Conservation (phyloP, 2,329 filamentous ascomycete species). For the Talaromyces piceae region DNA sequence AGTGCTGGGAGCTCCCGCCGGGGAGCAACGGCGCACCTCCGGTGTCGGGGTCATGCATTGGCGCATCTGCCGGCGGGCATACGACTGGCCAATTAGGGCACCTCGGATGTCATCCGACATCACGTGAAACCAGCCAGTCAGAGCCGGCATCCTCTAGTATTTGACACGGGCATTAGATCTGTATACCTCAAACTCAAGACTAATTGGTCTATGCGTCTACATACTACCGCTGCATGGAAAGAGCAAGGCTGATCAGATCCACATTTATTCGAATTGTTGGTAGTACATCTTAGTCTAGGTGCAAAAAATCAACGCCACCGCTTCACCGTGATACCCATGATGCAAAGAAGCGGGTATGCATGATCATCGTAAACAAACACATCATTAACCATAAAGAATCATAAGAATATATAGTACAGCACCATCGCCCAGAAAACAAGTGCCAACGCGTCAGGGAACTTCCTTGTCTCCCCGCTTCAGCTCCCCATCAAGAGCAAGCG, state of each 20-base stretch:
- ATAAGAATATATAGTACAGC: conserved; percentile 11
- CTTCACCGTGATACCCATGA: background rate
- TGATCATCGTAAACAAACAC: conserved; percentile 3
- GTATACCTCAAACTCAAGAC: background rate
- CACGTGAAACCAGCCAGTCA: background rate
- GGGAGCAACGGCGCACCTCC: conserved; percentile 8
- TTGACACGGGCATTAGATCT: background rate
- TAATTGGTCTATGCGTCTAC: too few species aligned
- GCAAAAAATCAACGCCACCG: background rate
- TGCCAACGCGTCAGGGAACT: conserved; percentile 29
- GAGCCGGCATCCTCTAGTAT: background rate
- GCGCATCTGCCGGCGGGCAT: too few species aligned
- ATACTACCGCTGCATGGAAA: too few species aligned
- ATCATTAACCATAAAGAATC: conserved; percentile 12
- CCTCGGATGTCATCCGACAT: background rate
- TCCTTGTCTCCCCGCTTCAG: conserved; percentile 48
- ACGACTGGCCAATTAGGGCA: conserved; percentile 5
- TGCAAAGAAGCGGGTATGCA: background rate
- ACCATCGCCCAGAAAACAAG: conserved; percentile 2
- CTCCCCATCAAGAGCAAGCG: conserved; percentile 59
- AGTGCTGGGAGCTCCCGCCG: background rate
- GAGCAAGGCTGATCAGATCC: too few species aligned
- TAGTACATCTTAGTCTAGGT: background rate
- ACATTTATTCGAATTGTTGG: background rate
- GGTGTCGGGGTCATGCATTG: background rate